phyloP scores from a whole-genome alignment of 2,329 filamentous ascomycete species.

The Alternaria sp. region DNA sequence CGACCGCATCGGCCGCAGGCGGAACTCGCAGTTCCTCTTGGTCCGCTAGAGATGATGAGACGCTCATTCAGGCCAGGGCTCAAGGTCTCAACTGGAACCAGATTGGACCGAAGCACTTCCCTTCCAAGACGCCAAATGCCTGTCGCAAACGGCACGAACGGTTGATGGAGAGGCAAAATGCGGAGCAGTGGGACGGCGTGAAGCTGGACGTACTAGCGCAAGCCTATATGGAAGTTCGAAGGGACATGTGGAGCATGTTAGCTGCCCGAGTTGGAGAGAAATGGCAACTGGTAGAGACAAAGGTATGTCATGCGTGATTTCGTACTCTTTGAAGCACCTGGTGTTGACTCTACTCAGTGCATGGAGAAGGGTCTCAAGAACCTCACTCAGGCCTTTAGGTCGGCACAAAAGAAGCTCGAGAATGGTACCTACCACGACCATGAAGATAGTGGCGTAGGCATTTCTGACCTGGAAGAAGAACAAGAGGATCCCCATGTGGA shows the following conservation, averaged over 20 bases:
- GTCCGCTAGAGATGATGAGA: slow-evolving; percentile 76
- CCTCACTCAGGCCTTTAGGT: slow-evolving; percentile 72
- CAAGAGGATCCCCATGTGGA: slow-evolving; percentile 41
- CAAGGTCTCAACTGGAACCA: slow-evolving; percentile 83
- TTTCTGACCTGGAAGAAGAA: slow-evolving; percentile 57
- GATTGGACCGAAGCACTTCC: slow-evolving; percentile 78
- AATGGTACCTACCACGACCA: slow-evolving; percentile 53
- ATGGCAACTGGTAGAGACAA: slow-evolving; percentile 75
- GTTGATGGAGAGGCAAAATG: slow-evolving; percentile 74
- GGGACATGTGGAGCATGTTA: slow-evolving; percentile 80
- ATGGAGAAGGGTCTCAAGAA: slow-evolving; percentile 86
- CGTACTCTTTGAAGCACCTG: background rate
- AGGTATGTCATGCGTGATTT: slow-evolving; percentile 59
- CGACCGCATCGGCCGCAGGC: slow-evolving; percentile 39
- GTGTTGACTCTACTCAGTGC: slow-evolving; percentile 60
- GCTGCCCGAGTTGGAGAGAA: slow-evolving; percentile 65
- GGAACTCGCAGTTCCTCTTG: slow-evolving; percentile 59
- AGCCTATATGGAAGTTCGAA: slow-evolving; percentile 79
- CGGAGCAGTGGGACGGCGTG: slow-evolving; percentile 78
- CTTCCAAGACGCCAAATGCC: slow-evolving; percentile 77
- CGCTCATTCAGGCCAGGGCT: slow-evolving; percentile 72
- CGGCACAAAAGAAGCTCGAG: slow-evolving; percentile 67
- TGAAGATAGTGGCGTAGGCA: slow-evolving; percentile 74
- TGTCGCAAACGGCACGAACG: slow-evolving; percentile 90
- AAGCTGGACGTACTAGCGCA: slow-evolving; percentile 76